Percentiles rank a stretch among this genome's conserved stretches.
Conservation (phyloP, 2,329 filamentous ascomycete genomes). For the Aspergillus japonicus region DNA sequence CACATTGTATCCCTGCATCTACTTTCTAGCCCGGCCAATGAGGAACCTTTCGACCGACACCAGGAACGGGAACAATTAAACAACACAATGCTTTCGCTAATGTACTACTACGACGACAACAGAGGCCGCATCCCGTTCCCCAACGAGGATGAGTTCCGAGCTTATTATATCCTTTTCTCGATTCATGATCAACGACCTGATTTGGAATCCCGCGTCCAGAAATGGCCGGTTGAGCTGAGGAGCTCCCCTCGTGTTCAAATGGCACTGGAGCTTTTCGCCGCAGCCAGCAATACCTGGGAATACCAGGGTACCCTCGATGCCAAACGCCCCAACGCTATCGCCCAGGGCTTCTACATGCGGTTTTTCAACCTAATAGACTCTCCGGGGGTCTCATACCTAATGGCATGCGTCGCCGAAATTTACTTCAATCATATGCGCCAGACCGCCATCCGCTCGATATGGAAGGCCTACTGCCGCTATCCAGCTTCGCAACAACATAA, state of each 20-base stretch:
- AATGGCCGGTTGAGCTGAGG: slow-evolving; percentile 52
- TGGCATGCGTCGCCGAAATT: slow-evolving; percentile 64
- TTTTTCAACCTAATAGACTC: slow-evolving; percentile 61
- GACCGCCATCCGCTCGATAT: slow-evolving; percentile 55
- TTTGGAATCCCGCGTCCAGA: slow-evolving; percentile 58
- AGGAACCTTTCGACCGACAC: slow-evolving; percentile 55
- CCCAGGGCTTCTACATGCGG: slow-evolving; percentile 57
- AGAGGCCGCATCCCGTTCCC: slow-evolving; percentile 49
- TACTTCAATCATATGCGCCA: slow-evolving; percentile 61
- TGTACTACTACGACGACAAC: slow-evolving; percentile 61
- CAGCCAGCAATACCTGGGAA: slow-evolving; percentile 54
- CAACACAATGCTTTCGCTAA: slow-evolving; percentile 60
- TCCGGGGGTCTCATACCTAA: slow-evolving; percentile 57
- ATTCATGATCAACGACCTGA: slow-evolving; percentile 54
- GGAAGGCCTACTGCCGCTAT: slow-evolving; percentile 52
- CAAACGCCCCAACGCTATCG: slow-evolving; percentile 51
- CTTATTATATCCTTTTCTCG: slow-evolving; percentile 60
- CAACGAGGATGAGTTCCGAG: slow-evolving; percentile 64
- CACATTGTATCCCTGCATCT: slow-evolving; percentile 63
- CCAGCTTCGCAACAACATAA: slow-evolving; percentile 49
- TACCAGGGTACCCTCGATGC: slow-evolving; percentile 53
- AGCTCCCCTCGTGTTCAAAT: slow-evolving; percentile 54
- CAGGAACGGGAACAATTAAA: slow-evolving; percentile 66
- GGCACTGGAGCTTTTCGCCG: slow-evolving; percentile 57
- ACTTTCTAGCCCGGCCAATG: slow-evolving; percentile 52